Conservation (phyloP, 768 basidiomycete genomes). For the Hebeloma cylindrosporum region DNA sequence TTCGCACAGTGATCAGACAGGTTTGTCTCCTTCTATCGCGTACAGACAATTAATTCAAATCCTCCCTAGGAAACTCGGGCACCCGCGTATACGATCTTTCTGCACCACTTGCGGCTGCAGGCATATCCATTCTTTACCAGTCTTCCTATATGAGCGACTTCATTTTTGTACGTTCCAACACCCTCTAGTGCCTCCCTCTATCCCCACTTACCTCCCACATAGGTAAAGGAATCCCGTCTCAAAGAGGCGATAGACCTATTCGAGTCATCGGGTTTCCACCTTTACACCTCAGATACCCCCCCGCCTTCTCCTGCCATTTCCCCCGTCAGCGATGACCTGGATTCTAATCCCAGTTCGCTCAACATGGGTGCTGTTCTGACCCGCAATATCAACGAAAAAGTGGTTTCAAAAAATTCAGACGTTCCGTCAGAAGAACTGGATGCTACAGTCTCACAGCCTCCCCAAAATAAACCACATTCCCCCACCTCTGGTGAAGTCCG, state of each 20-base stretch:
- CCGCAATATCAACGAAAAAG: slow-evolving; percentile 42
- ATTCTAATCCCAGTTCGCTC: slow-evolving; percentile 10
- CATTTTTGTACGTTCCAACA: slow-evolving; percentile 57
- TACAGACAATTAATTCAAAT: slow-evolving; percentile 12
- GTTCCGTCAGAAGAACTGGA: background rate
- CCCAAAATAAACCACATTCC: slow-evolving; percentile 45
- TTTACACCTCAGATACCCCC: slow-evolving; percentile 52
- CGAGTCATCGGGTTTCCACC: slow-evolving; percentile 61
- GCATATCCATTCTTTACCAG: slow-evolving; percentile 81
- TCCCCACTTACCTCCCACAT: slow-evolving; percentile 9
- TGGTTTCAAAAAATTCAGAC: slow-evolving; percentile 18
- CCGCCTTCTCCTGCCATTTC: slow-evolving; percentile 28
- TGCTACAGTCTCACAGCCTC: slow-evolving; percentile 14
- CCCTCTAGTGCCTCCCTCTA: slow-evolving; percentile 6
- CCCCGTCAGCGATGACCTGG: slow-evolving; percentile 25
- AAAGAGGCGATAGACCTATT: slow-evolving; percentile 63
- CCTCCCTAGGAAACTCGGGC: slow-evolving; percentile 57
- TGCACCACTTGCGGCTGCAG: slow-evolving; percentile 70
- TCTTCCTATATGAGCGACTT: slow-evolving; percentile 84
- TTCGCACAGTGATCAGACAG: slow-evolving; percentile 70
- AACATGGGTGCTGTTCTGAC: slow-evolving; percentile 46
- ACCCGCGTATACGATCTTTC: slow-evolving; percentile 76
- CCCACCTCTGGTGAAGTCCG: slow-evolving; percentile 59
- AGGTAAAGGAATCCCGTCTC: slow-evolving; percentile 70
- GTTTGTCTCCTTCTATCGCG: slow-evolving; percentile 35